These are phyloP conservation scores for Crotalaria pallida DNA, from an alignment of 306 rosid species.

Conservation along the genomic window DNA sequence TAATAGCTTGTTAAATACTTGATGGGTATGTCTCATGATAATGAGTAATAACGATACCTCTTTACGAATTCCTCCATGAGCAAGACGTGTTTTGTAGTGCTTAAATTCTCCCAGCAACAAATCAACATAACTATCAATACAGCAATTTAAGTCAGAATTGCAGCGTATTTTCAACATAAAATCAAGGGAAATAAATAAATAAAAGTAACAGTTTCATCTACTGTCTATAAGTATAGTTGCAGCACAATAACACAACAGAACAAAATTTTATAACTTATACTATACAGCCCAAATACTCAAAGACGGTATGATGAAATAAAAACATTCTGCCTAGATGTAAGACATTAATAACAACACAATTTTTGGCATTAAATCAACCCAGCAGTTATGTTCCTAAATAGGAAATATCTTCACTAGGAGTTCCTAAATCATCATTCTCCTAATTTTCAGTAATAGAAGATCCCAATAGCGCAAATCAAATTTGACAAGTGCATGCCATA, in stretches of 20 bases:
- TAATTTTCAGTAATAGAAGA: not conserved
- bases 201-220: not conserved
- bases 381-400: not conserved
- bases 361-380: not conserved
- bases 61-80: slow-evolving; percentile 79
- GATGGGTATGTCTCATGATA: slow-evolving; percentile 19
- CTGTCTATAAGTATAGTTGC: not conserved
- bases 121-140: slow-evolving; percentile 75
- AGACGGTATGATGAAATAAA: not conserved
- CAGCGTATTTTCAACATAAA: not conserved
- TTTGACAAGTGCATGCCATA: not conserved
- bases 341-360: not conserved
- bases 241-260: not conserved
- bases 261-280: not conserved
- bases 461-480: not conserved
- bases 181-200: not conserved
- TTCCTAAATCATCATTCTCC: not conserved
- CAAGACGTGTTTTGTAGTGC: slow-evolving; percentile 93
- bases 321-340: not conserved
- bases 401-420: not conserved
- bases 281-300: not conserved
- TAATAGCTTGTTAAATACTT: not conserved
- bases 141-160: slow-evolving; percentile 35
- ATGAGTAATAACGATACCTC: slow-evolving; percentile 58
- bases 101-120: slow-evolving; percentile 95